Conservation (phyloP, 495 filamentous ascomycete genomes). For the Xylaria venustula region DNA sequence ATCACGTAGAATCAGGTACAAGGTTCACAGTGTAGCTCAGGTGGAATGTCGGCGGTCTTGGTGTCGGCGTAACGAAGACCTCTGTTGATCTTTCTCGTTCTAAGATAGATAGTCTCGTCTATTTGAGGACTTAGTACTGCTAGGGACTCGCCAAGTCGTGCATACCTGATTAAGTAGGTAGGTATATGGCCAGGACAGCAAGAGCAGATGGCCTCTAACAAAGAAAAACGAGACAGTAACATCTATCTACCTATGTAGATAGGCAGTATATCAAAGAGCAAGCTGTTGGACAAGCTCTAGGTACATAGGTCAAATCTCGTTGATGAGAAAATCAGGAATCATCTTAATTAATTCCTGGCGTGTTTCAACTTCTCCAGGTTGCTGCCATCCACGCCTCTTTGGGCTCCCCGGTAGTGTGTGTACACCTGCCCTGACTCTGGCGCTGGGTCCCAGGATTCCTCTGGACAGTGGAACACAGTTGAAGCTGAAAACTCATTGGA, state of each 20-base stretch:
- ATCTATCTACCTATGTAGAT: too few relatives aligned
- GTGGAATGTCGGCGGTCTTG: neutral
- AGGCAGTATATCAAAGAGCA: neutral
- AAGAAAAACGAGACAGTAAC: too few relatives aligned
- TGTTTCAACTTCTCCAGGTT: slow-evolving; percentile 16
- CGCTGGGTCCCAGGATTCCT: neutral
- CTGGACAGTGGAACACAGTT: neutral
- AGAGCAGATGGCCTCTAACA: too few relatives aligned
- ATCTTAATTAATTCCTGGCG: neutral
- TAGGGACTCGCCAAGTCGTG: slow-evolving; percentile 1
- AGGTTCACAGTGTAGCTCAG: too few relatives aligned
- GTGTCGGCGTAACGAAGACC: neutral
- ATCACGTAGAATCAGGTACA: too few relatives aligned
- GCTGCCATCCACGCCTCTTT: too few relatives aligned
- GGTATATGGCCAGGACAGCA: too few relatives aligned
- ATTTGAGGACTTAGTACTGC: too few relatives aligned
- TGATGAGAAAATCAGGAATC: neutral
- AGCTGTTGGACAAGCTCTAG: neutral
- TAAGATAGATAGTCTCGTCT: neutral
- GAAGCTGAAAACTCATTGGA: slow-evolving; percentile 8
- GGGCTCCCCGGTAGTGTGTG: neutral
- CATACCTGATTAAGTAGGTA: neutral
- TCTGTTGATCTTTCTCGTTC: neutral
- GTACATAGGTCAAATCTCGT: neutral
- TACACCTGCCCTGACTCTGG: neutral